These are phyloP conservation scores for Nematocida ausubeli DNA, from an alignment of 371 early-diverging fungal genomes.

Conservation along the genomic window DNA sequence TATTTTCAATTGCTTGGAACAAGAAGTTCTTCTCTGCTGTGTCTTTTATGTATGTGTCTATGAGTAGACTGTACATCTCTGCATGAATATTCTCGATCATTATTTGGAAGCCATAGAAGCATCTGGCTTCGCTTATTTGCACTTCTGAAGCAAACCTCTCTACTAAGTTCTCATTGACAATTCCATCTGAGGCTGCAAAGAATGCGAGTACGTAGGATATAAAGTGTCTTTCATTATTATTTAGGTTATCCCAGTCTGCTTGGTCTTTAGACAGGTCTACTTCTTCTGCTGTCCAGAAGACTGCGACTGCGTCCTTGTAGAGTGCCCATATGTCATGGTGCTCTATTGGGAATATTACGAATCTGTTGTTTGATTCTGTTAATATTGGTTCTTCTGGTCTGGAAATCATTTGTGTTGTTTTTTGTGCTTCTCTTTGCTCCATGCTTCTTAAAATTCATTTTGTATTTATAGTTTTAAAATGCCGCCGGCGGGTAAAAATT, in stretches of 20 bases:
- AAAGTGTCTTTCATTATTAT: conserved; percentile 85
- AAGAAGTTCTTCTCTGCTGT: conserved; percentile 76
- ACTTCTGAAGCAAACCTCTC: conserved; percentile 92
- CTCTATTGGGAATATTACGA: conserved; percentile 67
- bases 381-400: conserved; percentile 54
- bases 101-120: conserved; percentile 98
- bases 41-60: conserved; percentile 95
- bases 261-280: conserved; percentile 90
- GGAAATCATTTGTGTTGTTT: too few relatives aligned
- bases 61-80: conserved; percentile 94
- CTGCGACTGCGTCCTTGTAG: conserved; percentile 97
- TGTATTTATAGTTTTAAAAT: conserved; percentile 54
- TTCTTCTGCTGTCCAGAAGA: conserved; percentile 98
- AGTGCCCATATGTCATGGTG: conserved; percentile 79
- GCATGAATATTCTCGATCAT: conserved; percentile 99
- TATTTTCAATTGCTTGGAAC: conserved; percentile 90
- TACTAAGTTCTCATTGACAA: conserved; percentile 95
- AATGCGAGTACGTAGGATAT: conserved; percentile 93
- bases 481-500: conserved; percentile 40
- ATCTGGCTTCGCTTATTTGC: conserved; percentile 91
- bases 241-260: conserved; percentile 83
- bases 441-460: conserved; percentile 12
- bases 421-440: neutral
- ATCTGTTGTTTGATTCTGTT: conserved; percentile 60
- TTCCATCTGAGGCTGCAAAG: conserved; percentile 98